Evolutionary conservation across 768 basidiomycete species (phyloP).

Genomic region (Punctularia strigosozonata): DNA sequence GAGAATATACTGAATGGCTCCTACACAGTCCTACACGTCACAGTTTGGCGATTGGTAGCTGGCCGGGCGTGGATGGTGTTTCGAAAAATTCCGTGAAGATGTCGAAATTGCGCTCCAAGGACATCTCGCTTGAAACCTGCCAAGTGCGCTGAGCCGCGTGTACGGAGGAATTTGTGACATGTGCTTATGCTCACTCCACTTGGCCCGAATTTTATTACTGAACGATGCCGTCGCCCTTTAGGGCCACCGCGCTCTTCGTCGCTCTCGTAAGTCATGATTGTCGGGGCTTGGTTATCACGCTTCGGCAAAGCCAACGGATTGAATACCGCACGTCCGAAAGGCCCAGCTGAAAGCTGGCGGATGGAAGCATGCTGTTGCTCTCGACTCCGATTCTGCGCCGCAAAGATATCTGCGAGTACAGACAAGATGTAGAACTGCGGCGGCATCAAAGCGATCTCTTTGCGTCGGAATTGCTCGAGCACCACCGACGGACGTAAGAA

Average conservation of each 20-base stretch:
- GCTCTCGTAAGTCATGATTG: slow-evolving; percentile 52
- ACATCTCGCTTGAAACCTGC: slow-evolving; percentile 39
- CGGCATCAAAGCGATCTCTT: slow-evolving; percentile 53
- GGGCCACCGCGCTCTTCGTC: slow-evolving; percentile 57
- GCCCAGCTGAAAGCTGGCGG: slow-evolving; percentile 32
- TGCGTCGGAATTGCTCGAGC: slow-evolving; percentile 36
- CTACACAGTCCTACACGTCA: too few species aligned
- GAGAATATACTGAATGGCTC: too few species aligned
- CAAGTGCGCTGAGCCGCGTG: not conserved
- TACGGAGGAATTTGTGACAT: not conserved
- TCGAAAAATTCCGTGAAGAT: slow-evolving; percentile 47
- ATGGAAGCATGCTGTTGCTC: slow-evolving; percentile 38
- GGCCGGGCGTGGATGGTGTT: too few species aligned
- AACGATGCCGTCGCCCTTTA: slow-evolving; percentile 48
- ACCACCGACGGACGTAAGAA: slow-evolving; percentile 47
- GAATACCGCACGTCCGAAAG: slow-evolving; percentile 52
- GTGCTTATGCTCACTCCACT: slow-evolving; percentile 34
- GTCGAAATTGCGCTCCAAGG: slow-evolving; percentile 52
- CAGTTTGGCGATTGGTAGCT: too few species aligned
- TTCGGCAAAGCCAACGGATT: slow-evolving; percentile 32
- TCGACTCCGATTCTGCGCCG: slow-evolving; percentile 25
- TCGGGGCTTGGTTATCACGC: slow-evolving; percentile 30
- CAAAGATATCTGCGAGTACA: slow-evolving; percentile 44
- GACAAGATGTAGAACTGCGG: slow-evolving; percentile 64
- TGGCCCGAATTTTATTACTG: slow-evolving; percentile 32